phyloP scores from a whole-genome alignment of 2,329 filamentous ascomycete species.

The Aureobasidium sp. region DNA sequence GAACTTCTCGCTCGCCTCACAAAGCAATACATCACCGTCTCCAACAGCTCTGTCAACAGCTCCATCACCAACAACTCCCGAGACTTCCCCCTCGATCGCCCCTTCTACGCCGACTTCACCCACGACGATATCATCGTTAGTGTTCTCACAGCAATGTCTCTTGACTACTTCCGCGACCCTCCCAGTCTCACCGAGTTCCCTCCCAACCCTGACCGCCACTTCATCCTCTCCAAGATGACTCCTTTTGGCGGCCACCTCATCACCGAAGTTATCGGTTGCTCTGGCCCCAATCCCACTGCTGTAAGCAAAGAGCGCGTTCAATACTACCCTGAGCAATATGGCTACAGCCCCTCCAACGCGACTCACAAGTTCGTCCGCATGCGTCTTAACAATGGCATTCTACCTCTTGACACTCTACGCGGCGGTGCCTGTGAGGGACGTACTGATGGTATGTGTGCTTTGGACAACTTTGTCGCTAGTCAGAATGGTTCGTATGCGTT shows the following conservation, averaged over 20 bases:
- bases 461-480: slow-evolving; percentile 47
- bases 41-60: slow-evolving; percentile 59
- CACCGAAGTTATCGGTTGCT: slow-evolving; percentile 63
- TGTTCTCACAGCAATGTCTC: slow-evolving; percentile 56
- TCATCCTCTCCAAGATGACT: slow-evolving; percentile 56
- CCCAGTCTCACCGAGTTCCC: slow-evolving; percentile 49
- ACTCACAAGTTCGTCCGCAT: slow-evolving; percentile 56
- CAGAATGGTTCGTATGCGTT: slow-evolving; percentile 43
- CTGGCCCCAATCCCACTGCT: slow-evolving; percentile 41
- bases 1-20: slow-evolving; percentile 57
- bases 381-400: slow-evolving; percentile 55
- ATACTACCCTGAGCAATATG: slow-evolving; percentile 51
- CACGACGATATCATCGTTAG: slow-evolving; percentile 61
- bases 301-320: slow-evolving; percentile 43
- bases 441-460: slow-evolving; percentile 51
- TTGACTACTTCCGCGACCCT: slow-evolving; percentile 60
- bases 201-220: slow-evolving; percentile 50
- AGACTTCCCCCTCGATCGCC: slow-evolving; percentile 53
- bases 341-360: slow-evolving; percentile 45
- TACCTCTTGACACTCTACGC: slow-evolving; percentile 53
- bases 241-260: slow-evolving; percentile 62
- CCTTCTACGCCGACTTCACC: slow-evolving; percentile 60
- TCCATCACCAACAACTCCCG: slow-evolving; percentile 51
- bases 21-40: slow-evolving; percentile 51
- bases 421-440: slow-evolving; percentile 50